phyloP scores from a whole-genome alignment of 2,329 filamentous ascomycete species.

The Venturia oleaginea region DNA sequence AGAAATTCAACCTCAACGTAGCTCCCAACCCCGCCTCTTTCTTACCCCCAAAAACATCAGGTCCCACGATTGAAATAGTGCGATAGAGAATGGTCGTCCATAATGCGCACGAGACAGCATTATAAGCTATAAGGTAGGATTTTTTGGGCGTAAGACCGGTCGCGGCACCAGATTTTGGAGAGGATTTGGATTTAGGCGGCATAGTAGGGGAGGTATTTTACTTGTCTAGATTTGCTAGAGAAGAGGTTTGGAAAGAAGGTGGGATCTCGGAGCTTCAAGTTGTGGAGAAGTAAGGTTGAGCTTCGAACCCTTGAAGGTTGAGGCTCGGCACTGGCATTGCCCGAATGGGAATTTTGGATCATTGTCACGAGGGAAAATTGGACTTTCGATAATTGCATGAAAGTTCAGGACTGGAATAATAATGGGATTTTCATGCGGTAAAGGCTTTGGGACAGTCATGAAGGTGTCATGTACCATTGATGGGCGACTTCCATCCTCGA shows the following conservation, averaged over 20 bases:
- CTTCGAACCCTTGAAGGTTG: not conserved
- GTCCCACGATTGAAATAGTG: conserved; percentile 38
- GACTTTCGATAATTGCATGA: no score
- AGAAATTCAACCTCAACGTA: not conserved
- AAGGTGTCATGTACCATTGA: no score
- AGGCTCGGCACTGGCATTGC: not conserved
- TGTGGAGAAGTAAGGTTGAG: not conserved
- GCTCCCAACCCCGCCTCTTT: conserved; percentile 18
- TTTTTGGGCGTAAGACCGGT: not conserved
- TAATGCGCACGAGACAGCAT: conserved; percentile 63
- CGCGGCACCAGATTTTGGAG: not conserved
- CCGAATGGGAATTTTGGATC: not conserved
- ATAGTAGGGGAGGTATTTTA: not conserved
- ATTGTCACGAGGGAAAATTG: not conserved
- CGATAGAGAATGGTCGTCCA: conserved; percentile 72
- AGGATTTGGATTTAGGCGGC: not conserved
- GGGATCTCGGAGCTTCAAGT: not conserved
- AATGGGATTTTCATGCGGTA: no score
- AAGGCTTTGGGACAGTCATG: no score
- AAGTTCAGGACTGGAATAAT: no score
- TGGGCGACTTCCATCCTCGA: no score
- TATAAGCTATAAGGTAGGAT: conserved; percentile 75
- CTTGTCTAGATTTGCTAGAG: not conserved
- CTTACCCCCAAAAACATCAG: not conserved
- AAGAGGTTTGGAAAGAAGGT: not conserved